phyloP scores from a whole-genome alignment of 139 green algal genomes.

The Bryopsis sp. region DNA sequence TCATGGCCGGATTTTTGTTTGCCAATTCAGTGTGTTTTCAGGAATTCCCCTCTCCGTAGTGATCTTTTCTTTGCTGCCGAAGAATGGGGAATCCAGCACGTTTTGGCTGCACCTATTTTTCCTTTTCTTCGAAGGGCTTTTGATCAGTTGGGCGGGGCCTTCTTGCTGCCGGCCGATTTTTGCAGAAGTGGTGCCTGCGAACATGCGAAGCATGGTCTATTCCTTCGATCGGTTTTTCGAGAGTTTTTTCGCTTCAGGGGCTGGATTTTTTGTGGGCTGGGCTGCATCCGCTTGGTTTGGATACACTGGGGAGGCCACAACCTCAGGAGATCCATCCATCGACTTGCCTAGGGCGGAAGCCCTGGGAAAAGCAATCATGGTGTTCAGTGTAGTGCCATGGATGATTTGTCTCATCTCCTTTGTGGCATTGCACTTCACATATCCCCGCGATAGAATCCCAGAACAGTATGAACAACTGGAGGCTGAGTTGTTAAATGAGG shows the following conservation, averaged over 20 bases:
- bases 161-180: conserved; percentile 62
- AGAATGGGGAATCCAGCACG: neutral
- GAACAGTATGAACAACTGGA: too few relatives aligned
- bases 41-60: conserved; percentile 32
- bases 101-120: conserved; percentile 26
- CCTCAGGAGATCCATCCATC: neutral
- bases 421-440: conserved; percentile 34
- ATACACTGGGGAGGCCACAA: conserved; percentile 19
- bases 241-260: conserved; percentile 32
- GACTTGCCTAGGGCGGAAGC: conserved; percentile 25
- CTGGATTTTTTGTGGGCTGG: conserved; percentile 30
- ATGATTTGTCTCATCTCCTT: conserved; percentile 34
- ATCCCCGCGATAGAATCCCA: conserved; percentile 30
- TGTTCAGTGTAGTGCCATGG: conserved; percentile 37
- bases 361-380: conserved; percentile 34
- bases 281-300: conserved; percentile 24
- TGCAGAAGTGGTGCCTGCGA: conserved; percentile 63
- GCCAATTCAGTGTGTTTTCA: conserved; percentile 37
- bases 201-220: conserved; percentile 63
- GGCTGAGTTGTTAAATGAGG: too few relatives aligned
- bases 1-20: conserved; percentile 35
- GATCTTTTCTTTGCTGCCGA: conserved; percentile 29
- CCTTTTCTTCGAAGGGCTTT: conserved; percentile 24
- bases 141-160: conserved; percentile 36
- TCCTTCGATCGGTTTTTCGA: conserved; percentile 71